phyloP scores from a whole-genome alignment of 495 filamentous ascomycete species.

The Penicillium simplicissimum region DNA sequence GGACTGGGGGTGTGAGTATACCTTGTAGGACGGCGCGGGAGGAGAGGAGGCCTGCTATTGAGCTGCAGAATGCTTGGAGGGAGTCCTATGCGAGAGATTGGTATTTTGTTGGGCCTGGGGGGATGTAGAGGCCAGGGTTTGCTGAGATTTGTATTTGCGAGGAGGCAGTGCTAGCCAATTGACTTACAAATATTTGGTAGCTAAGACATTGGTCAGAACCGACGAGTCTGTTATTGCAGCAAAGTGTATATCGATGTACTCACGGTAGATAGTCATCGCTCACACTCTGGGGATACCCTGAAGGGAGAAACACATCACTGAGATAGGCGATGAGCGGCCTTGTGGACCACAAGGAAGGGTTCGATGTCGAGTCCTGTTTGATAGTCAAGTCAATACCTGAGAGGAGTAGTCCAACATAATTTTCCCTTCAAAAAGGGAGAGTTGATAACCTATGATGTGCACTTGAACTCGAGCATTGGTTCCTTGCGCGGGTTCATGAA shows the following conservation, averaged over 20 bases:
- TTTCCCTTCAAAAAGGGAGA: neutral
- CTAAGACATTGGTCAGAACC: conserved; percentile 33
- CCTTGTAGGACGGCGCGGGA: conserved; percentile 90
- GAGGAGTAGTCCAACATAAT: neutral
- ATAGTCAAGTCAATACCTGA: neutral
- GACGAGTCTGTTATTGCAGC: neutral
- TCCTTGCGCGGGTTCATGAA: neutral
- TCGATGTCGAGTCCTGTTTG: conserved; percentile 13
- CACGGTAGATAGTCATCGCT: conserved; percentile 84
- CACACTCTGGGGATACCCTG: conserved; percentile 89
- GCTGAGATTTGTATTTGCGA: neutral
- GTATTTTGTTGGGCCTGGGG: neutral
- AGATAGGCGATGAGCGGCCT: conserved; percentile 33
- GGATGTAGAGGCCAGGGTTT: neutral
- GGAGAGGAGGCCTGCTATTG: conserved; percentile 84
- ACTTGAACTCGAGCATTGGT: neutral
- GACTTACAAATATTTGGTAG: conserved; percentile 67
- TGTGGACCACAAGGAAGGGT: conserved; percentile 33
- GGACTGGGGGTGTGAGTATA: conserved; percentile 10
- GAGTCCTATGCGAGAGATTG: conserved; percentile 63
- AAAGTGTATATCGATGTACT: conserved; percentile 26
- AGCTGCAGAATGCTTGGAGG: conserved; percentile 92
- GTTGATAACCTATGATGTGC: too few relatives aligned
- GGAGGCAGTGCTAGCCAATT: neutral
- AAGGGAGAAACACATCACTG: conserved; percentile 74